These are phyloP conservation scores for Diaporthe capsici DNA, from an alignment of 2,329 filamentous ascomycete species.

Conservation along the genomic window DNA sequence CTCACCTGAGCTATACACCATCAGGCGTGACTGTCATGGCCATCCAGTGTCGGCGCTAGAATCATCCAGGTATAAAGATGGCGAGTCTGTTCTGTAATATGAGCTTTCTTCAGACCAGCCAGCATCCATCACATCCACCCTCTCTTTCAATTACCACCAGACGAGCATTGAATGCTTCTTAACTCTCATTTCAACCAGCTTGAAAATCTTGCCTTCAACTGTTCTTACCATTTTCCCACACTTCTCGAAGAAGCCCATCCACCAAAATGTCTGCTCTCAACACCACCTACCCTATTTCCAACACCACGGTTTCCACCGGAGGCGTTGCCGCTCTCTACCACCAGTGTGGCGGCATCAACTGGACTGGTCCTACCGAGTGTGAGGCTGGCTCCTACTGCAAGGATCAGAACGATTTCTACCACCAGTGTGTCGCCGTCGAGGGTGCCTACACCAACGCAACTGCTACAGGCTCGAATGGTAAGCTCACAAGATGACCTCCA, in stretches of 20 bases:
- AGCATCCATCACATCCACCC: not conserved
- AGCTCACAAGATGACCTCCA: not conserved
- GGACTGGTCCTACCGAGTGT: not conserved
- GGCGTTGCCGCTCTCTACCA: conserved; percentile 9
- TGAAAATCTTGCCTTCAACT: not conserved
- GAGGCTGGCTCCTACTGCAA: conserved; percentile 19
- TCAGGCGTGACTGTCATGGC: not conserved
- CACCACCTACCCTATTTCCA: conserved; percentile 4
- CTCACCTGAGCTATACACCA: conserved; percentile 12
- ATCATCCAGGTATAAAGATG: not conserved
- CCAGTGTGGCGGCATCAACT: conserved; percentile 11
- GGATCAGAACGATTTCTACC: not conserved
- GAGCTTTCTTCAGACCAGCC: not conserved
- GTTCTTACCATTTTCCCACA: not conserved
- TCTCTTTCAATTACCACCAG: not conserved
- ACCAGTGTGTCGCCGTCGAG: conserved; percentile 4
- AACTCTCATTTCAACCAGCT: conserved; percentile 4
- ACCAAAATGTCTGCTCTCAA: conserved; percentile 15
- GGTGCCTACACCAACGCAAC: not conserved
- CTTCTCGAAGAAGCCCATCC: not conserved
- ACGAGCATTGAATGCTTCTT: conserved; percentile 23
- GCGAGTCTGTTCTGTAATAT: not conserved
- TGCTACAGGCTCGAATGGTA: conserved; percentile 10
- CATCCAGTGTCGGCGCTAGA: not conserved
- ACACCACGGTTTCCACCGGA: conserved; percentile 10